Evolutionary conservation across 805 yeast genomes (phyloP), one percentile per base, ranked within the genome.

Genomic region (Clavispora vitiphila): DNA sequence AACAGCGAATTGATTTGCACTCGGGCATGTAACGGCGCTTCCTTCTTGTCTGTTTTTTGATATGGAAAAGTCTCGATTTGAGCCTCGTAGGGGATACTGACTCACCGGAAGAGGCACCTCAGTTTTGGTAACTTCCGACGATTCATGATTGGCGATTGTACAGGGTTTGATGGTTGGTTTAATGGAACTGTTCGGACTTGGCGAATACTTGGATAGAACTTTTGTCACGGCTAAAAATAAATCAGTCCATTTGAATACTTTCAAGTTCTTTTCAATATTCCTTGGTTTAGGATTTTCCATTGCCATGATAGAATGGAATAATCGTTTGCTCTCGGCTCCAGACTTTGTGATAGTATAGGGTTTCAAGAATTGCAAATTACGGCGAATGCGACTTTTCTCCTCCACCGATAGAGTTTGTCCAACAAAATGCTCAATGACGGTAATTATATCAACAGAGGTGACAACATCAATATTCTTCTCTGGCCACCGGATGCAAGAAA

Each of bases 201-300:
- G 46, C 11, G 70, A 61, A 54, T 82, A 82, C 58, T 82, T 82
- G 25, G 79, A 64, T 25, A 79, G 67, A 11, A 82, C 82, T 53
- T 77, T 80, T 20, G 62, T 58, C 38, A 81, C 53, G 0, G 87
- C 87, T 23, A 61, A 67, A 29, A 65, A 72, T 20, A 82, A 60
- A 34, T 71, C 67, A 16, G 56, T 53, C 88, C 88, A 82, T 20
- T 67, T 65, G 51, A 82, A 77, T 4, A 82, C 86, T 54, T 82
- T 82, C 45, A 82, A 74, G 54, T 81, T 85, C 56, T 82, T 82
- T 51, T 80, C 87, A 35, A 82, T 82, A 48, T 80, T 80, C 32
- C 88, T 63, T 5, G 88, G 88, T 48, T 78, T 68, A 2, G 88
- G 88, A 42, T 69, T 69, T 22, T 74, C 75, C 67, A 75, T 81